These are phyloP conservation scores for Colletotrichum sp. DNA, from an alignment of 2,329 filamentous ascomycete genomes.

Conservation along the genomic window DNA sequence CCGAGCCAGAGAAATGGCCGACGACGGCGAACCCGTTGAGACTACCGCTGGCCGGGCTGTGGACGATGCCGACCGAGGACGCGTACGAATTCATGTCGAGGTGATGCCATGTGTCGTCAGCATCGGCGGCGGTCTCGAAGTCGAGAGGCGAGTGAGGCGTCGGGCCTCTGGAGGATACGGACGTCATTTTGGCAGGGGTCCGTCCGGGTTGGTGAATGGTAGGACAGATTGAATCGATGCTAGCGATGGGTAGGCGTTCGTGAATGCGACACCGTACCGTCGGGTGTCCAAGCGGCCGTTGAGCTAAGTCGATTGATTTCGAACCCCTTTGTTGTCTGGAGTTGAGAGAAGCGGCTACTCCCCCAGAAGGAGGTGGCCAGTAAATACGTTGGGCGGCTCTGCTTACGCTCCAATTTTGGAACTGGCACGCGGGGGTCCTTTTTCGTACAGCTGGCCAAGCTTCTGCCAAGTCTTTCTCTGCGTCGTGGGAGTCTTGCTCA, in stretches of 20 bases:
- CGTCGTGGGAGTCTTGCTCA: neutral
- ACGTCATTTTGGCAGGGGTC: conserved; percentile 33
- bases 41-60: conserved; percentile 56
- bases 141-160: conserved; percentile 46
- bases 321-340: neutral
- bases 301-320: neutral
- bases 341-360: neutral
- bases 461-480: neutral
- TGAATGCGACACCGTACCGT: neutral
- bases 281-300: neutral
- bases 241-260: neutral
- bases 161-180: conserved; percentile 39
- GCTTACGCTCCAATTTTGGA: neutral
- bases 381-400: neutral
- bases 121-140: conserved; percentile 40
- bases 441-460: neutral
- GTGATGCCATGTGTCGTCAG: conserved; percentile 51
- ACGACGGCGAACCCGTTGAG: conserved; percentile 55
- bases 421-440: neutral
- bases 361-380: neutral
- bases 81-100: conserved; percentile 39
- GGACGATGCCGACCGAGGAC: conserved; percentile 47
- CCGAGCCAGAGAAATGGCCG: conserved; percentile 36
- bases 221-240: neutral
- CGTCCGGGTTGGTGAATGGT: neutral